Evolutionary conservation across 108 stramenopile species (phyloP).

Genomic region (Skeletonema costatum): DNA sequence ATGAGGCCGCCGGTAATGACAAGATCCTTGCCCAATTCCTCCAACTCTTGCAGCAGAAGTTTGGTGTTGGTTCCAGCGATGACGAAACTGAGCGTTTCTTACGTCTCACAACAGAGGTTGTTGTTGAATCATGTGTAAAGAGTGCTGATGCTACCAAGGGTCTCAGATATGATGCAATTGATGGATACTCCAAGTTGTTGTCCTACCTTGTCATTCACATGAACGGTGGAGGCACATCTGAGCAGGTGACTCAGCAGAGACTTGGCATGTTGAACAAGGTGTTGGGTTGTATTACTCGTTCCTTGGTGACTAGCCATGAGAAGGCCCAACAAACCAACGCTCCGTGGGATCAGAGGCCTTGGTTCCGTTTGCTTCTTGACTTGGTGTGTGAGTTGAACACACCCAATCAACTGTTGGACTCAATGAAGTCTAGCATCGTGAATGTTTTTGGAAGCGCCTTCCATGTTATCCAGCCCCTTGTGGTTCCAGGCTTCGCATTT

Average conservation of each 20-base stretch:
- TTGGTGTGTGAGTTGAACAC: conserved; percentile 92
- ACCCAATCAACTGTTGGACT: conserved; percentile 79
- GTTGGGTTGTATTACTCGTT: conserved; percentile 77
- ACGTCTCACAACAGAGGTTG: conserved; percentile 88
- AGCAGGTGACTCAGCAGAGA: conserved; percentile 71
- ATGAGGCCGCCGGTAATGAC: conserved; percentile 83
- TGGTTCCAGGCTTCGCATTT: conserved; percentile 95
- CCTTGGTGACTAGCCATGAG: conserved; percentile 82
- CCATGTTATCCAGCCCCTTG: conserved; percentile 94
- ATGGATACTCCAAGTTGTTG: conserved; percentile 93
- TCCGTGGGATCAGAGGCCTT: conserved; percentile 95
- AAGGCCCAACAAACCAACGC: conserved; percentile 42
- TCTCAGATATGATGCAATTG: conserved; percentile 90
- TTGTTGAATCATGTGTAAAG: conserved; percentile 88
- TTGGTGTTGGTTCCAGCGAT: conserved; percentile 90
- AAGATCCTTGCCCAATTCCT: conserved; percentile 90
- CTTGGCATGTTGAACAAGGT: conserved; percentile 92
- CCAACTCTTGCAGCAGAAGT: conserved; percentile 84
- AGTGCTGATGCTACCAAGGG: conserved; percentile 33
- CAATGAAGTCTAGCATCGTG: conserved; percentile 75
- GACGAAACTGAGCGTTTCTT: conserved; percentile 96
- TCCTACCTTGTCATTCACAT: conserved; percentile 85
- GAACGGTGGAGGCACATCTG: conserved; percentile 64
- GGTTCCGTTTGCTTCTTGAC: conserved; percentile 95
- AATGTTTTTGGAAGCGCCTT: conserved; percentile 92